Evolutionary conservation across 495 filamentous ascomycete genomes (phyloP).

Genomic region (Tetracladium setigerum): DNA sequence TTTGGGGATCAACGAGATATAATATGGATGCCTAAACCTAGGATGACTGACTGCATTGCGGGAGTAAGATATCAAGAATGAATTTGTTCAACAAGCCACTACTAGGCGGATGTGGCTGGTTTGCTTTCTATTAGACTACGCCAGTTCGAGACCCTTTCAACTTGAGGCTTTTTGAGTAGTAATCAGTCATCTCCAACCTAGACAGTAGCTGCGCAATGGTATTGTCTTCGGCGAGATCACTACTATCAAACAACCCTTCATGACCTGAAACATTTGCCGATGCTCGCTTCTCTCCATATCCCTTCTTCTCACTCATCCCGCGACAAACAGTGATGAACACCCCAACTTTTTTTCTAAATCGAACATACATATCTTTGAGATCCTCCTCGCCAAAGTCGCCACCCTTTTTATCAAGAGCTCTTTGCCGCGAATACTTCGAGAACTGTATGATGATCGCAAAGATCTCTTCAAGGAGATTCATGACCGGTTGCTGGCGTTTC

Average conservation of each 20-base stretch:
- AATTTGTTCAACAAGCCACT: no score
- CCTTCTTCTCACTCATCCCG: slow-evolving; percentile 51
- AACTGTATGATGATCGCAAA: slow-evolving; percentile 67
- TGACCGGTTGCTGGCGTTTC: slow-evolving; percentile 60
- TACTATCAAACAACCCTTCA: slow-evolving; percentile 24
- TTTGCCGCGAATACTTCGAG: slow-evolving; percentile 37
- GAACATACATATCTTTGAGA: slow-evolving; percentile 46
- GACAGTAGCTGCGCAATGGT: slow-evolving; percentile 45
- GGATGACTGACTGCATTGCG: no score
- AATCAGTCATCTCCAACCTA: slow-evolving; percentile 55
- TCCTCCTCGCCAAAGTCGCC: slow-evolving; percentile 36
- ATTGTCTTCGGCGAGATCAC: slow-evolving; percentile 31
- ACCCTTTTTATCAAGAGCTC: slow-evolving; percentile 5
- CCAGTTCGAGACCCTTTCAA: no score
- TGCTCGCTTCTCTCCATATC: slow-evolving; percentile 40
- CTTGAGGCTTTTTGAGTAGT: slow-evolving; percentile 28
- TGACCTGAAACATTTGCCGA: slow-evolving; percentile 13
- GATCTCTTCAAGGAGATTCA: slow-evolving; percentile 70
- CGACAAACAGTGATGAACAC: slow-evolving; percentile 60
- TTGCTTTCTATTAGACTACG: no score
- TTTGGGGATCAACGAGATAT: no score
- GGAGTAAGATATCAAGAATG: no score
- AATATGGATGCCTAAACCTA: no score
- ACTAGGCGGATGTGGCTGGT: no score
- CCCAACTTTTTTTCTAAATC: slow-evolving; percentile 59